phyloP scores from a whole-genome alignment of 106 monocot species.

The Dendrobium officinale region DNA sequence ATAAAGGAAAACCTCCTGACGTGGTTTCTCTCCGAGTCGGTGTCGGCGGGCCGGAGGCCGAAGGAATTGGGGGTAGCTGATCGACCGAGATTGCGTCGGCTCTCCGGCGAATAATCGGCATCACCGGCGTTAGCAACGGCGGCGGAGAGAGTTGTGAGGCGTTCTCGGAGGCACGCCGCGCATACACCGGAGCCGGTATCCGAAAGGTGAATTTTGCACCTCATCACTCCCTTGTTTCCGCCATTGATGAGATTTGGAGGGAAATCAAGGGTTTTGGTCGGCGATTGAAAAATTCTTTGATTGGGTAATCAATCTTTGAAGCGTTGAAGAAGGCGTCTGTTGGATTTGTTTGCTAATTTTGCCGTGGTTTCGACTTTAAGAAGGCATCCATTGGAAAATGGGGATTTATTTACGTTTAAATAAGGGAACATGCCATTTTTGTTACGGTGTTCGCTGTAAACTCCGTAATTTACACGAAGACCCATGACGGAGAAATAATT shows the following conservation, averaged over 20 bases:
- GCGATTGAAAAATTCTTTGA: not conserved
- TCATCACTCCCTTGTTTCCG: not conserved
- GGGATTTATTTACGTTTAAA: not conserved
- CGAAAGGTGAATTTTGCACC: slow-evolving; percentile 12
- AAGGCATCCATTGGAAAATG: not conserved
- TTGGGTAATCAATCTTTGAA: not conserved
- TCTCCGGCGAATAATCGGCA: not conserved
- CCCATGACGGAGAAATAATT: not conserved
- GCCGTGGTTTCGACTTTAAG: not conserved
- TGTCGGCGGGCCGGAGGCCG: slow-evolving; percentile 9
- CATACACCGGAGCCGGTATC: not conserved
- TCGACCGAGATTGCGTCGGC: slow-evolving; percentile 9
- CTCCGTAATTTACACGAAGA: slow-evolving; percentile 7
- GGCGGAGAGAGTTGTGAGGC: not conserved
- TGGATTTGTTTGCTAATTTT: not conserved
- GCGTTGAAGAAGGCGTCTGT: not conserved
- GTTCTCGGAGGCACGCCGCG: slow-evolving; percentile 10
- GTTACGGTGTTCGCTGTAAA: not conserved
- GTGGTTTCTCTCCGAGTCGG: slow-evolving; percentile 1
- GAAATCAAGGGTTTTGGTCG: not conserved
- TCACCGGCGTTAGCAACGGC: not conserved
- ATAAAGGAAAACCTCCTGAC: not conserved
- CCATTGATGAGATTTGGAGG: not conserved
- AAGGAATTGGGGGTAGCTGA: not conserved
- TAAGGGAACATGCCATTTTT: not conserved